Evolutionary conservation across 2,329 filamentous ascomycete species (phyloP), one percentile per base, ranked within the genome.

Genomic region (Chrysosporium keratinophilum): DNA sequence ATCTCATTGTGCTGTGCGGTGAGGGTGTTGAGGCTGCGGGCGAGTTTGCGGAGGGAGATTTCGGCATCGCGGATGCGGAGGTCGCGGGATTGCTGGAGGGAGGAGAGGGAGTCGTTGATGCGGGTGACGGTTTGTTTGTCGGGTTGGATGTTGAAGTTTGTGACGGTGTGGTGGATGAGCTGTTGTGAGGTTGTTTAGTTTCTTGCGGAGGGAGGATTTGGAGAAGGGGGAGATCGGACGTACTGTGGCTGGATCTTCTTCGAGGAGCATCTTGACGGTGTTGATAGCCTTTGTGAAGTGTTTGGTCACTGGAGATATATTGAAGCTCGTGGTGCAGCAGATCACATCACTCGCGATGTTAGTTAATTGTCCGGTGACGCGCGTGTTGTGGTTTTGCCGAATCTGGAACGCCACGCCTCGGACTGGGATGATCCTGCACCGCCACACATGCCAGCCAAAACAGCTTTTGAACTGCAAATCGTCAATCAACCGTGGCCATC

Each of bases 71-170:
- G 78, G 50, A 89, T 78, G 61, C 88, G 86, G 49, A 88, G 77
- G 56, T 87, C 81, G 66, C 93, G 89, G 56, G 88, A 87, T 65
- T 89, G 83, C 62, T 87, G 81, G n/a, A 98, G 82, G 0, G 87
- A 87, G 7, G 82, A 80, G 50, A 96, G 79, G 0, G 88, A 91
- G 68, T 90, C 87, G 68, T 82, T 82, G 67, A 97, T 85, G 66
- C 93, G 88, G 17, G 84, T 77, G 17, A 97, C 81, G 57, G 87
- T 87, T 60, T 82, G 76, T 66, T 89, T 93, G 77, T 98, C 93
- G 10, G 88, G 88, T 17, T 81, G 77, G 64, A 91, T 95, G 75
- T 95, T 93, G 82, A 98, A 98, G 77, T 96, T 95, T 63, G 83
- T 79, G 64, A 94, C 85, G 41, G 90, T 95, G 74, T 94, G 86